Conservation (phyloP, 352 stramenopile genomes). For the Phytophthora multivora region DNA sequence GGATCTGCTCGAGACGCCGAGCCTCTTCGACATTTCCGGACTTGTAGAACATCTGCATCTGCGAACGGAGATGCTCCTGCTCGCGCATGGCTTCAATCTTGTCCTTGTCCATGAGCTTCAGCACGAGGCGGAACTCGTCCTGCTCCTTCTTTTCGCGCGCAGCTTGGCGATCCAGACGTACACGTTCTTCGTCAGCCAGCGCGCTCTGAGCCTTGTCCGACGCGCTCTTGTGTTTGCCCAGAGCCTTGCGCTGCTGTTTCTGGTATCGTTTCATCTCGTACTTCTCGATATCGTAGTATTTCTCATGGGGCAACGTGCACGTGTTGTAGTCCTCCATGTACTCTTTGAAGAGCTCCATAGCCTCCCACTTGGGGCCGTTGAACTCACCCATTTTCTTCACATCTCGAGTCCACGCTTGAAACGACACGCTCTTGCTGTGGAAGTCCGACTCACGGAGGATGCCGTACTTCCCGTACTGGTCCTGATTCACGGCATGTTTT, state of each 20-base stretch:
- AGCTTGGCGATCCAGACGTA: conserved; percentile 62
- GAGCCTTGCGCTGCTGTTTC: conserved; percentile 69
- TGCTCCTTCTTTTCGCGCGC: conserved; percentile 64
- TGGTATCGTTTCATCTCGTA: conserved; percentile 97
- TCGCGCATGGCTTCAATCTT: conserved; percentile 90
- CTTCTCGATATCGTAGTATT: conserved; percentile 98
- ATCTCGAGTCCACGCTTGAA: conserved; percentile 95
- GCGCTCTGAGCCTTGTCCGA: conserved; percentile 24
- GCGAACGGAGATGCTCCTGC: conserved; percentile 78
- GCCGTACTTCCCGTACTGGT: conserved; percentile 96
- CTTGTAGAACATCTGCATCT: conserved; percentile 93
- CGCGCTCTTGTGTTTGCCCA: conserved; percentile 32
- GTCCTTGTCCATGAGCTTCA: conserved; percentile 84
- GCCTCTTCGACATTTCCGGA: conserved; percentile 85
- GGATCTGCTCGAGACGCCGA: conserved; percentile 79
- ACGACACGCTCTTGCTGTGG: conserved; percentile 90
- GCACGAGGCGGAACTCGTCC: conserved; percentile 74
- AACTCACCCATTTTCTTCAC: conserved; percentile 92
- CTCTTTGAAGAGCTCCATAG: conserved; percentile 90
- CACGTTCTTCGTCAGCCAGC: conserved; percentile 62
- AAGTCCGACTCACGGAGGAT: conserved; percentile 94
- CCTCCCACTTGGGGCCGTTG: conserved; percentile 86
- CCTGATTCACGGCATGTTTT: conserved; percentile 81
- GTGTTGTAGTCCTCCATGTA: conserved; percentile 99
- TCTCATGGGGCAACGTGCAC: conserved; percentile 95